Percentiles rank a stretch among this genome's conserved stretches.
These are phyloP conservation scores for Neurospora tetraspora DNA, from an alignment of 495 filamentous ascomycete genomes.

Conservation along the genomic window DNA sequence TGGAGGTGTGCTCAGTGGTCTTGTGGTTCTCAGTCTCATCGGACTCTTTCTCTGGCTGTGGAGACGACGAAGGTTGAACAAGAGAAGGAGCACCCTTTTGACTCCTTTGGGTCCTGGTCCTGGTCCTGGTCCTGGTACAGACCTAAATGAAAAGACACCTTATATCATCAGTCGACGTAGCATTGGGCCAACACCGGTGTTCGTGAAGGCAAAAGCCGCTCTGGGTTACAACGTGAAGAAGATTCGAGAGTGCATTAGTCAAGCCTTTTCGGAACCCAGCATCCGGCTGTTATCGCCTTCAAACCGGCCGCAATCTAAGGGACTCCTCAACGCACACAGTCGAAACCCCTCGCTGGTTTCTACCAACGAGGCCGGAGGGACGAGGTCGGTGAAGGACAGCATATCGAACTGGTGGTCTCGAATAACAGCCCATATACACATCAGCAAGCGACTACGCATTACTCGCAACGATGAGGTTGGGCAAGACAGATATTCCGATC, in stretches of 20 bases:
- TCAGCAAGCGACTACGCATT: constrained; percentile 24
- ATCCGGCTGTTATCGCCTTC: constrained; percentile 28
- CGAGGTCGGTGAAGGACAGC: constrained; percentile 17
- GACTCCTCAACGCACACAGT: constrained; percentile 27
- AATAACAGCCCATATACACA: constrained; percentile 25
- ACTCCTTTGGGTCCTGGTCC: constrained; percentile 31
- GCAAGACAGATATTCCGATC: constrained; percentile 8
- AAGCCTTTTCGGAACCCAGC: constrained; percentile 38
- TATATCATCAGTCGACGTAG: constrained; percentile 34
- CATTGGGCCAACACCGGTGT: constrained; percentile 30
- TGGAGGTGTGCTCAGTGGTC: constrained; percentile 40
- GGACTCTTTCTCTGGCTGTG: constrained; percentile 40
- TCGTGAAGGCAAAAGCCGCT: constrained; percentile 26
- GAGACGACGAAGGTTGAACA: constrained; percentile 28
- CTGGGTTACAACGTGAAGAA: constrained; percentile 27
- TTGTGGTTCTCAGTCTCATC: constrained; percentile 33
- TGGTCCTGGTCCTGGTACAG: too few species aligned
- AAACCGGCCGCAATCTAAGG: constrained; percentile 31
- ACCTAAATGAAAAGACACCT: constrained; percentile 24
- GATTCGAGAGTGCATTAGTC: constrained; percentile 27
- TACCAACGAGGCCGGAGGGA: constrained; percentile 5
- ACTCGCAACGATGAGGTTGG: constrained; percentile 4
- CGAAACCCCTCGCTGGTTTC: constrained; percentile 24
- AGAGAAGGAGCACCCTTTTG: constrained; percentile 32
- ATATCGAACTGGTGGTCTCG: constrained; percentile 34